Percentiles rank a stretch among this genome's conserved stretches.
These are phyloP conservation scores for Aspergillus sp. DNA, from an alignment of 2,329 filamentous ascomycete genomes.

Conservation along the genomic window DNA sequence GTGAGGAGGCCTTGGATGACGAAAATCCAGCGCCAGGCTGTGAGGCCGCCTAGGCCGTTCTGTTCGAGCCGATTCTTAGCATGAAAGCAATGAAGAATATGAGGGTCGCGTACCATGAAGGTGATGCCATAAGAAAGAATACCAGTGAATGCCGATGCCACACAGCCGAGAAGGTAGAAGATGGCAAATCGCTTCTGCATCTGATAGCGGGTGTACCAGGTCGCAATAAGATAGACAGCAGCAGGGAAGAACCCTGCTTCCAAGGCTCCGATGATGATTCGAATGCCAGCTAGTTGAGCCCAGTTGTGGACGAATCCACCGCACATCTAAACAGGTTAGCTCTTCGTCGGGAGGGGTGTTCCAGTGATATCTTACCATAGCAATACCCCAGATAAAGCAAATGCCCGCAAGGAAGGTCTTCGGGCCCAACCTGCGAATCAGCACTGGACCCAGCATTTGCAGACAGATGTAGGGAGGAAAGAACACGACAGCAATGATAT, in stretches of 20 bases:
- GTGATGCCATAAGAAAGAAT: conserved; percentile 69
- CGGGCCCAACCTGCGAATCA: conserved; percentile 13
- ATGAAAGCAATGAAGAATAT: background rate
- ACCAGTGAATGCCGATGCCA: conserved; percentile 67
- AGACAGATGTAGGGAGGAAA: conserved; percentile 16
- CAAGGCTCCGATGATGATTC: conserved; percentile 48
- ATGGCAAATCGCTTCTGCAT: conserved; percentile 68
- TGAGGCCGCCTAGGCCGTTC: conserved; percentile 44
- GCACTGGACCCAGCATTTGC: conserved; percentile 4
- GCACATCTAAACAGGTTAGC: background rate
- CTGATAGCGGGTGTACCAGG: conserved; percentile 59
- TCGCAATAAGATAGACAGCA: conserved; percentile 49
- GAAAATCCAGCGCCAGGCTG: conserved; percentile 71
- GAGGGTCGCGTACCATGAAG: conserved; percentile 34
- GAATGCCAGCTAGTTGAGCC: conserved; percentile 40
- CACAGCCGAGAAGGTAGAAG: conserved; percentile 69
- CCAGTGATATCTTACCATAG: conserved; percentile 4
- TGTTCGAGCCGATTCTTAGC: background rate
- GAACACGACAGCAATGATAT: conserved; percentile 21
- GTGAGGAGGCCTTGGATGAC: conserved; percentile 55
- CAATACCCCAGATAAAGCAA: conserved; percentile 12
- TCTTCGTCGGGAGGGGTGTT: no score
- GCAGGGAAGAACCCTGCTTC: conserved; percentile 50
- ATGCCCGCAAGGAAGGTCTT: conserved; percentile 6
- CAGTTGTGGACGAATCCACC: conserved; percentile 34